Percentiles rank a stretch among this genome's conserved stretches.
phyloP scores from a whole-genome alignment of 2,329 filamentous ascomycete species.

The Paraphoma chrysanthemicola region DNA sequence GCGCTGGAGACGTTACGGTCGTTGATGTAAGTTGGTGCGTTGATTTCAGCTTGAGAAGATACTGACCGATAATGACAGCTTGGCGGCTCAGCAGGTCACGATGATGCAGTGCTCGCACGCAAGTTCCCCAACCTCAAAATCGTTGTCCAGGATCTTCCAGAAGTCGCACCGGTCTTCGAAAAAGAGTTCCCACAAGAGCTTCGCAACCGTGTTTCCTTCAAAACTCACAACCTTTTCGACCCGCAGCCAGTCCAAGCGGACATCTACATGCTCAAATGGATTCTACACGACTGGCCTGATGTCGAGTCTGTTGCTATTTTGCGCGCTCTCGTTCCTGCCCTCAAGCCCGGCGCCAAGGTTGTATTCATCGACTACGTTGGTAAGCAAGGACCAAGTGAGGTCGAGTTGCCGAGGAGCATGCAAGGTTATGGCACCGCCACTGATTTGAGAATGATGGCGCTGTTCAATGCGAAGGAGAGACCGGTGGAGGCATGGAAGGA shows the following conservation, averaged over 20 bases:
- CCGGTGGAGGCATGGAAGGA: slow-evolving; percentile 55
- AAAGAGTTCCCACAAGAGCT: slow-evolving; percentile 30
- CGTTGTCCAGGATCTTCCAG: slow-evolving; percentile 40
- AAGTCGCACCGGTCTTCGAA: slow-evolving; percentile 32
- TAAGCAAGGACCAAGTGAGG: slow-evolving; percentile 35
- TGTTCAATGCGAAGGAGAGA: slow-evolving; percentile 59
- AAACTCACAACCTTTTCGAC: slow-evolving; percentile 65
- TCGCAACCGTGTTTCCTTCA: slow-evolving; percentile 42
- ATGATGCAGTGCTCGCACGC: slow-evolving; percentile 35
- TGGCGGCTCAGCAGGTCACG: slow-evolving; percentile 40
- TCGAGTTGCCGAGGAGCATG: slow-evolving; percentile 31
- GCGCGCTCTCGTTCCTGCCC: slow-evolving; percentile 59
- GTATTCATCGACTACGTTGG: slow-evolving; percentile 49
- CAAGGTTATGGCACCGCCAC: slow-evolving; percentile 42
- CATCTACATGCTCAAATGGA: slow-evolving; percentile 65
- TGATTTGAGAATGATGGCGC: slow-evolving; percentile 60
- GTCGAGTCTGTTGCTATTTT: slow-evolving; percentile 47
- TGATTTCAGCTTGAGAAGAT: no score
- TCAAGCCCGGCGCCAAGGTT: slow-evolving; percentile 62
- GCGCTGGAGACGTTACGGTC: slow-evolving; percentile 27
- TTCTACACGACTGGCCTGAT: slow-evolving; percentile 68
- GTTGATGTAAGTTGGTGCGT: slow-evolving; percentile 33
- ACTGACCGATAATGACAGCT: slow-evolving; percentile 18
- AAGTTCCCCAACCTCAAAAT: slow-evolving; percentile 37
- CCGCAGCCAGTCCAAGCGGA: slow-evolving; percentile 61